Conservation (phyloP, 2,329 filamentous ascomycete genomes). For the Fusarium musae region DNA sequence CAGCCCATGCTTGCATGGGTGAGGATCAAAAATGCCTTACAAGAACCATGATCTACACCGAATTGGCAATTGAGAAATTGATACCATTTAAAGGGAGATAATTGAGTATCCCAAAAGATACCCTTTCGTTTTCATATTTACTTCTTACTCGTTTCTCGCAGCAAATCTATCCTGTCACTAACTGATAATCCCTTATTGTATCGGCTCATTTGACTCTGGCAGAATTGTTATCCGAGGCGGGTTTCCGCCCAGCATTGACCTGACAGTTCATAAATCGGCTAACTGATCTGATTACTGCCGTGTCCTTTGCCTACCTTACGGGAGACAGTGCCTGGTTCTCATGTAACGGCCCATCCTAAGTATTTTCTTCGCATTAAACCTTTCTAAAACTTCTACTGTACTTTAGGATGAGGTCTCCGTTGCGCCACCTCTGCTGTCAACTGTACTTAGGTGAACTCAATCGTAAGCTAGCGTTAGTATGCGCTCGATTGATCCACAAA, state of each 20-base stretch:
- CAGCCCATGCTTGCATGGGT: background rate
- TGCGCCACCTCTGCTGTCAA: background rate
- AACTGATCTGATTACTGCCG: background rate
- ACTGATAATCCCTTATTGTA: rapidly evolving
- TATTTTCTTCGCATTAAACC: background rate
- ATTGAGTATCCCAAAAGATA: background rate
- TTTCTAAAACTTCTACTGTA: background rate
- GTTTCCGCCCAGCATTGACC: background rate
- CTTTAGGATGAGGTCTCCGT: too few species aligned
- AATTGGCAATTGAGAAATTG: background rate
- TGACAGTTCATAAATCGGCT: too few species aligned
- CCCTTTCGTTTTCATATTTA: too few species aligned
- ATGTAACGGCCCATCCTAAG: background rate
- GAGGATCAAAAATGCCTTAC: background rate
- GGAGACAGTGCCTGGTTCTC: too few species aligned
- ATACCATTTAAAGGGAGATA: rapidly evolving
- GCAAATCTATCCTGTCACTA: rapidly evolving
- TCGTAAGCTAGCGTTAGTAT: background rate
- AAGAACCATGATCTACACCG: background rate
- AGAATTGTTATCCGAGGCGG: background rate
- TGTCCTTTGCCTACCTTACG: too few species aligned
- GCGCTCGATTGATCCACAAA: background rate
- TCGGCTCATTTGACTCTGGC: too few species aligned
- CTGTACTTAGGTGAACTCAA: background rate
- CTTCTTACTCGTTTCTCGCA: background rate